A percentile compares a stretch with the other conserved stretches of the same genome.
Evolutionary conservation across 2,329 filamentous ascomycete species (phyloP).

Genomic region (Ambrosiella cleistominuta): DNA sequence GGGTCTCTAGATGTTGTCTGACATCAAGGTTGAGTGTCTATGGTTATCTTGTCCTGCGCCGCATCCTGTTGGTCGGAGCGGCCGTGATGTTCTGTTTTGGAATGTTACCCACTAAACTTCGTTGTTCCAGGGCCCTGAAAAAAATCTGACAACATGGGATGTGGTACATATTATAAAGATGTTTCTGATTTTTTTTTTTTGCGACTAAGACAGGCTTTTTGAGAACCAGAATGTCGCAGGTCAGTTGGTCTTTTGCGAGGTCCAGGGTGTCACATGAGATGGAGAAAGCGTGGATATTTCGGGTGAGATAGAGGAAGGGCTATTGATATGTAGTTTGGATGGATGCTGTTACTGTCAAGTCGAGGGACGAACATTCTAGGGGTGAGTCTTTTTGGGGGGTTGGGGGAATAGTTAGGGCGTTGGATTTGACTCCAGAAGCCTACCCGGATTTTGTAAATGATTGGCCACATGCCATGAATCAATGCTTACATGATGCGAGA

Average conservation of each 20-base stretch:
- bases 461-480: no score
- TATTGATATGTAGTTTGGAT: no score
- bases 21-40: no score
- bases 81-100: neutral
- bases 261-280: neutral
- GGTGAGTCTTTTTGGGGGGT: neutral
- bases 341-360: neutral
- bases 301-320: neutral
- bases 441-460: no score
- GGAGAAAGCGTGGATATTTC: neutral
- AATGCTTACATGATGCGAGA: no score
- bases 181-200: no score
- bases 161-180: neutral
- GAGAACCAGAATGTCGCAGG: neutral
- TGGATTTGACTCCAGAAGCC: no score
- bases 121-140: neutral
- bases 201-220: no score
- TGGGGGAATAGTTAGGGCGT: neutral
- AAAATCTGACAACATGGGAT: neutral
- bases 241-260: neutral
- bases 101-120: neutral
- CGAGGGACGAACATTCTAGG: neutral
- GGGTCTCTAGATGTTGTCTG: no score
- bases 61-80: neutral
- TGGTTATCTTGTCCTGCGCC: neutral